A percentile compares a stretch with the other conserved stretches of the same genome.
These are phyloP conservation scores for Penicillium sp. DNA, from an alignment of 2,329 filamentous ascomycete genomes.

Conservation along the genomic window DNA sequence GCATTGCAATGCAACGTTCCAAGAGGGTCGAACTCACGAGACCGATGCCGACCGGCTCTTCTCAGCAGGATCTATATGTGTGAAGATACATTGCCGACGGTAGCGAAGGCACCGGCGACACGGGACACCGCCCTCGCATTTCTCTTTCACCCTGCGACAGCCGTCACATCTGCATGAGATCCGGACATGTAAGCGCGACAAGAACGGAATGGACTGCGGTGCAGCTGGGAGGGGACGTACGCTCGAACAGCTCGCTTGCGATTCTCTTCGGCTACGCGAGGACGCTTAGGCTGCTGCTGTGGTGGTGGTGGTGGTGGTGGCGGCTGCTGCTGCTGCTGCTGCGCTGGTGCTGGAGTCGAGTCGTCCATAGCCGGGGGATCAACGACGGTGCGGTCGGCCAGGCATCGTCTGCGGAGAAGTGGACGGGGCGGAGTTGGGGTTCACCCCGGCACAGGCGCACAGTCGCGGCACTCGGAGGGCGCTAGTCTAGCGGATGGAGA, in stretches of 20 bases:
- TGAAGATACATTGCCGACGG: constrained; percentile 55
- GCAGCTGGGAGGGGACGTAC: constrained; percentile 28
- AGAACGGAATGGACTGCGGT: background rate
- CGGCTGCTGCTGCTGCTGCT: constrained; percentile 16
- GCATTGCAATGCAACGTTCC: background rate
- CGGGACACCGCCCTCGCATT: constrained; percentile 59
- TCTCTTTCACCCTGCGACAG: constrained; percentile 59
- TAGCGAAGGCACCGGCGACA: constrained; percentile 57
- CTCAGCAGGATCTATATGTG: constrained; percentile 40
- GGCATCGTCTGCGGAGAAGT: constrained; percentile 30
- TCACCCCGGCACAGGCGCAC: background rate
- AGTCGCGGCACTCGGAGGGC: background rate
- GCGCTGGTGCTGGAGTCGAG: constrained; percentile 29
- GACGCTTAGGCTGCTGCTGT: constrained; percentile 36
- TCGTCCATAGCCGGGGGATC: constrained; percentile 35
- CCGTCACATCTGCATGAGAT: constrained; percentile 52
- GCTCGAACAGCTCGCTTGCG: constrained; percentile 45
- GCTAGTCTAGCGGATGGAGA: background rate
- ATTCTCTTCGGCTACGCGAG: constrained; percentile 45
- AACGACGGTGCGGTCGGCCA: constrained; percentile 24
- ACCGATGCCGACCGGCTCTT: constrained; percentile 36
- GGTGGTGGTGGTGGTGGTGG: background rate
- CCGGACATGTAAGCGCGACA: constrained; percentile 14
- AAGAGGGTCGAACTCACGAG: constrained; percentile 30
- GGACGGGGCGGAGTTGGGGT: constrained; percentile 8